Evolutionary conservation across 164 flowering plant genomes (phyloP), one percentile per base, ranked within the genome.

Genomic region (Magnolia kwangsiensis): DNA sequence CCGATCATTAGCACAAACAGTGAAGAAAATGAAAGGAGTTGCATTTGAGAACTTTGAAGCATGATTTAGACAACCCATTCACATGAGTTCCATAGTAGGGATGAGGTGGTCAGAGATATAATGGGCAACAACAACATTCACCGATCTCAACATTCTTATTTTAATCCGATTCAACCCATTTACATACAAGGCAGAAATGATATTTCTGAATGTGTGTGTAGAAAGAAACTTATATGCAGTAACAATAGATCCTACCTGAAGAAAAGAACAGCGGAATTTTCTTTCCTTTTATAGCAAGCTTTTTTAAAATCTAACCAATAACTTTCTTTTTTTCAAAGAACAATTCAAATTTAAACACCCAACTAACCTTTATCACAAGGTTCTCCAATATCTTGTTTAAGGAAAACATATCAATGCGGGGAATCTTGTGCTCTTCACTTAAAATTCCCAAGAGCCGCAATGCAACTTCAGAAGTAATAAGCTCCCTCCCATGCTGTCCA

Each of bases 401-500:
- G 50, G 85, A 77, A 72, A 55, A 63, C 67, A 76, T 81, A 80
- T 86, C 88, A 80, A 83, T 74, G 45, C 80, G 82, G 50, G 91
- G 92, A 45, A 91, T 74, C 70, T 82, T 81, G 49, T 89, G 85
- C 78, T 96, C 97, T 75, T 86, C 96, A 72, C 93, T 88, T 80
- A 96, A 80, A 51, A 93, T 86, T 37, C 90, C 88, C 67, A 96
- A 85, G 63, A 96, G 86, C 81, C 94, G 80, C 76, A 94, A 70
- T 21, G 99, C 98, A 68, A 96, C 91, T 85, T 96, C 99, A 67
- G 98, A 80, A 24, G 99, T 96, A 75, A 96, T 91, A 77, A 96
- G 97, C 85, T 96, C 99, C 83, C 99, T 88, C 73, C 95, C 98
- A 82, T 96, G 98, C 93, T 96, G 99, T 77, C 99, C 99, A 84